These are phyloP conservation scores for Elasticomyces elasticus DNA, from an alignment of 495 filamentous ascomycete genomes.

Conservation along the genomic window DNA sequence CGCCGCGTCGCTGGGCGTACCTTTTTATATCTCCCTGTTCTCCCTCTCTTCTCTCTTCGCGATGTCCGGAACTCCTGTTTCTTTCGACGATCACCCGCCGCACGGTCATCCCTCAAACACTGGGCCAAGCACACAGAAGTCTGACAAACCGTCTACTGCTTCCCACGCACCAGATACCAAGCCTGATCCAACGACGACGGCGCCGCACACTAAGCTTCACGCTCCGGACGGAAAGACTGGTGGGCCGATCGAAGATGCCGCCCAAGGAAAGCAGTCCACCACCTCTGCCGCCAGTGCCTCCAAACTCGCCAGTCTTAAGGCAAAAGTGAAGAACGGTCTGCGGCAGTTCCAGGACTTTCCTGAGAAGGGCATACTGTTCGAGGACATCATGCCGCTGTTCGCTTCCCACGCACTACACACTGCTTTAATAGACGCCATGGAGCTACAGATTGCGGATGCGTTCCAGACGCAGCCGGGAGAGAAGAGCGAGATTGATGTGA, in stretches of 20 bases:
- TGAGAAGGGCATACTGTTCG: slow-evolving; percentile 85
- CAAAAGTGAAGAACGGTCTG: slow-evolving; percentile 54
- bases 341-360: slow-evolving; percentile 90
- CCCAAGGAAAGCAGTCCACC: slow-evolving; percentile 34
- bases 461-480: slow-evolving; percentile 8
- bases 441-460: slow-evolving; percentile 54
- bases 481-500: slow-evolving; percentile 55
- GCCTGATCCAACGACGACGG: slow-evolving; percentile 28
- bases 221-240: slow-evolving; percentile 7
- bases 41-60: slow-evolving; percentile 2
- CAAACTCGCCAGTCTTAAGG: slow-evolving; percentile 62
- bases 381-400: slow-evolving; percentile 98
- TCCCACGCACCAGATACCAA: slow-evolving; percentile 30
- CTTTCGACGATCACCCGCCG: slow-evolving; percentile 15
- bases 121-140: slow-evolving; percentile 15
- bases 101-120: slow-evolving; percentile 23
- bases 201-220: slow-evolving; percentile 3
- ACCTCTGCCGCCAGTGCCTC: slow-evolving; percentile 34
- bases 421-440: slow-evolving; percentile 72
- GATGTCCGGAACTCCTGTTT: slow-evolving; percentile 20
- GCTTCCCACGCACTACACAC: slow-evolving; percentile 64
- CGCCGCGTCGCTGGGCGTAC: background rate
- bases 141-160: slow-evolving; percentile 24
- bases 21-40: background rate
- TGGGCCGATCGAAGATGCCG: slow-evolving; percentile 22